Evolutionary conservation across 768 basidiomycete genomes (phyloP), one percentile per base, ranked within the genome.

Genomic region (Tephrocybe sp.): DNA sequence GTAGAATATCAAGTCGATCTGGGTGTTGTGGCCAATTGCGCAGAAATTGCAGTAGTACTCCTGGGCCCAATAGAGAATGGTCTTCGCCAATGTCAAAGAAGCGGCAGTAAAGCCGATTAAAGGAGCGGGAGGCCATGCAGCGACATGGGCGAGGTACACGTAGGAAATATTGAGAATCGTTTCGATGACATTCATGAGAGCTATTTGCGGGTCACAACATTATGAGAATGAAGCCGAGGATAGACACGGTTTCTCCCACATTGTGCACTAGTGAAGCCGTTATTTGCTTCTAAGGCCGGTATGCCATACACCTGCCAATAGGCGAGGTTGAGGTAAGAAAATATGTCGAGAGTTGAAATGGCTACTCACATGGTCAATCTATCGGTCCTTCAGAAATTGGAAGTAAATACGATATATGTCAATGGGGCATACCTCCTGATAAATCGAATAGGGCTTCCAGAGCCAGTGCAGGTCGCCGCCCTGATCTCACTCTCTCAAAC

Each of bases 391-490:
- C 23, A 24, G 54, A 16, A 22, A n/a, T n/a, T 8, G 22, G 22
- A 74, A 71, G 27, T 22, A 21, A 68, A 61, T 52, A 75, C 70
- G 47, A 30, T 42, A 7, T n/a, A n/a, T n/a, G n/a, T n/a, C n/a
- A n/a, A 12, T 36, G 29, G 21, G 6, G 51, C 68, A 37, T 45
- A 91, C 70, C n/a, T 84, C 71, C 60, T 90, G 84, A 67, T 91
- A 92, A 24, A 88, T 51, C 21, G 74, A 77, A 61, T 94, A 94
- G 2, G 91, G 91, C 50, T 77, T 72, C 93, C 92, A 95, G 37
- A 94, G 78, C 92, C 91, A 94, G 58, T 93, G 88, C 39, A 94
- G 72, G 65, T 94, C 91, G 2, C 93, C 93, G 1, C 89, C 91
- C 74, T 78, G 39, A 42, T 36, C 33, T 19, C 40, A 16, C 36